Evolutionary conservation across 257 asterid genomes (phyloP), one percentile per base, ranked within the genome.

Genomic region (Solanum peruvianum): DNA sequence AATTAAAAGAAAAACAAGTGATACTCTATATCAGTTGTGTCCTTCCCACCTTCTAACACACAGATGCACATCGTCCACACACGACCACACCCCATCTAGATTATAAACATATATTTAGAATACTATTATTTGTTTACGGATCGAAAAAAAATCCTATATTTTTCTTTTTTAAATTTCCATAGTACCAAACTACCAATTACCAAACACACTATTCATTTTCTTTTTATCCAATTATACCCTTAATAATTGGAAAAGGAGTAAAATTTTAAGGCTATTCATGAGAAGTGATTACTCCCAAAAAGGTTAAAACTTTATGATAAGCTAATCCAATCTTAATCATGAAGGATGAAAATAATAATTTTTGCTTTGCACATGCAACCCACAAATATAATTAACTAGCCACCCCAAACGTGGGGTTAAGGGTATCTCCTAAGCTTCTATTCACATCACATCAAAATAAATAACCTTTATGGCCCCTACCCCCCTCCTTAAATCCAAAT

Each of bases 281-380:
- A 3, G 76, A 87, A 80, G 62, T 87, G 86, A 83, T 88, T 88
- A 82, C 86, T 89, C 82, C 35, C 44, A 82, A 86, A 33, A 87
- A 70, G 89, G 60, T 82, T 84, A 69, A 87, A 83, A 25, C 69
- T 78, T 88, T 29, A 49, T 89, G 82, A 80, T 86, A 64, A 89
- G 86, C 90, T 91, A 87, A 92, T 92, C 90, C 90, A 83, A 72
- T 86, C 87, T 81, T 91, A 91, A 91, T 91, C 91, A 91, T 93
- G 80, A 89, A 83, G 81, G 86, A 58, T 47, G 72, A 83, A 66
- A 77, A 25, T 41, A 49, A 70, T 89, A 87, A 71, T 82, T 25
- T 33, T 75, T 88, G 76, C 27, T 82, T 66, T 85, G 91, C 94
- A 90, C 92, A 93, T 90, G 93, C 87, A 75, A 87, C 87, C 92